Evolutionary conservation across 2,329 filamentous ascomycete genomes (phyloP), one percentile per base, ranked within the genome.

Genomic region (Pseudopyricularia cyperi): DNA sequence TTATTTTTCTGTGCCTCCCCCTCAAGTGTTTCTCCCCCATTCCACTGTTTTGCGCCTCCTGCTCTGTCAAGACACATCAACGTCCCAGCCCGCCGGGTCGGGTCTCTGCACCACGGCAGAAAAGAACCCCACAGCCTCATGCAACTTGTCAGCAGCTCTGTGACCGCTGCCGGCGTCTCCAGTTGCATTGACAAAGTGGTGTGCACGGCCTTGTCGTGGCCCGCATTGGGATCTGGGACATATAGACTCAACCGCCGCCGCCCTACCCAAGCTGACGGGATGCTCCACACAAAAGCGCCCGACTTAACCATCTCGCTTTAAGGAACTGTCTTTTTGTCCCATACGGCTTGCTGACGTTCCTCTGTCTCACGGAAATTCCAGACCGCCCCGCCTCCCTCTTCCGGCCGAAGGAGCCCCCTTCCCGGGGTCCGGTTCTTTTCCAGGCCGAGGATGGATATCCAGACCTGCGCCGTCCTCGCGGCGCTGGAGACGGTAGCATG

Each of bases 361-460:
- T n/a, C n/a, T n/a, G n/a, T n/a, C n/a, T n/a, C n/a, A n/a, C n/a
- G n/a, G n/a, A n/a, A n/a, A n/a, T n/a, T n/a, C n/a, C n/a, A n/a
- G n/a, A n/a, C n/a, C n/a, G n/a, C n/a, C n/a, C n/a, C n/a, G n/a
- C n/a, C n/a, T n/a, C n/a, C n/a, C n/a, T n/a, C n/a, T 42, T 42
- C 37, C 22, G 22, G n/a, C 37, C 22, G 37, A 7, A 42, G 8
- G 12, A 42, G 37, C 37, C 17, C n/a, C 22, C 22, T 42, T 5
- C n/a, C 17, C 22, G 9, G 37, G 17, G n/a, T 22, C 7, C 14
- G n/a, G 37, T 19, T 19, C 7, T 3, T 37, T 42, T n/a, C 17
- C n/a, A 7, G 12, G 22, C n/a, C n/a, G 22, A 19, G n/a, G 14
- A 52, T 52, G 50, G 50, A 52, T 47, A 34, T 52, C 28, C 50